These are phyloP conservation scores for Nakaseomyces glabratus DNA, from an alignment of 1,139 yeast species.

Conservation along the genomic window DNA sequence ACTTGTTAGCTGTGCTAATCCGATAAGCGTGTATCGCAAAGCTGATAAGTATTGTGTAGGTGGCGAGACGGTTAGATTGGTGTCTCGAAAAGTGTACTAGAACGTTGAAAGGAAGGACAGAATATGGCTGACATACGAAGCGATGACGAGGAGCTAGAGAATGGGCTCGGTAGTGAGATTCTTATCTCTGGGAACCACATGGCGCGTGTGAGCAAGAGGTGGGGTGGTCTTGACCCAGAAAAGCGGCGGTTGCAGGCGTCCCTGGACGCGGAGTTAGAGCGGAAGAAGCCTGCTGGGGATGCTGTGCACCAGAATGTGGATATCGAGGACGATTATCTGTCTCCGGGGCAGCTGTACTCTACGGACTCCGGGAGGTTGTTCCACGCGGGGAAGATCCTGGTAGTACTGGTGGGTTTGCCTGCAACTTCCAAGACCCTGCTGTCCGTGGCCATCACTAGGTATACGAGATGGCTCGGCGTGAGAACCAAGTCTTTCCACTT, in stretches of 20 bases:
- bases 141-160: conserved; percentile 27
- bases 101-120: too few relatives aligned
- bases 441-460: conserved; percentile 83
- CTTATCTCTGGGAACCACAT: conserved; percentile 38
- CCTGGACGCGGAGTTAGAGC: background rate
- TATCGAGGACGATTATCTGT: conserved; percentile 31
- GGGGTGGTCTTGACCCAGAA: conserved; percentile 30
- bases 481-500: conserved; percentile 86
- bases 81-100: too few relatives aligned
- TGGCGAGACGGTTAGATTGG: too few relatives aligned
- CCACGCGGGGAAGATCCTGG: conserved; percentile 91
- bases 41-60: too few relatives aligned
- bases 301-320: conserved; percentile 32
- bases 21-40: too few relatives aligned
- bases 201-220: conserved; percentile 41
- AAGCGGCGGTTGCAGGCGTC: conserved; percentile 7
- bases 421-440: conserved; percentile 94
- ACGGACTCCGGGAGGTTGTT: conserved; percentile 85
- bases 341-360: conserved; percentile 84
- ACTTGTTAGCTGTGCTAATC: too few relatives aligned
- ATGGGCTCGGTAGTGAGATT: conserved; percentile 17
- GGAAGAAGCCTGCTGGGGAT: conserved; percentile 16
- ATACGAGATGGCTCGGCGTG: conserved; percentile 91
- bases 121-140: conserved; percentile 30
- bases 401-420: conserved; percentile 86